Percentiles rank a stretch among this genome's conserved stretches.
phyloP scores from a whole-genome alignment of 2,329 filamentous ascomycete species.

The Xylaria sp. region DNA sequence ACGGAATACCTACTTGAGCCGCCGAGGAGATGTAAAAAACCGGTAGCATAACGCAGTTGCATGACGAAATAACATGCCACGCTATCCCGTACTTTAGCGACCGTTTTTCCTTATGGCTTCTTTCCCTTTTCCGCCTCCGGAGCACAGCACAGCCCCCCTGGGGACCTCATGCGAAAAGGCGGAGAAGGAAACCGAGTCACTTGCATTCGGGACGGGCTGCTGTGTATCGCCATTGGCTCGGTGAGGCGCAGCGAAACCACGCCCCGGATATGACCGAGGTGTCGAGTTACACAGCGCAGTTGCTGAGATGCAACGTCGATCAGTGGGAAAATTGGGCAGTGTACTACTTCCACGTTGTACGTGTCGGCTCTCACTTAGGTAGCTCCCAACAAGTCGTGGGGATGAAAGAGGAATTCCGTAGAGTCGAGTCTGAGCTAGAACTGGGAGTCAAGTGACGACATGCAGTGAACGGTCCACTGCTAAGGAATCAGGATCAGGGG shows the following conservation, averaged over 20 bases:
- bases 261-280: slow-evolving; percentile 3
- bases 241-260: slow-evolving; percentile 16
- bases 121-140: neutral
- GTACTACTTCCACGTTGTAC: neutral
- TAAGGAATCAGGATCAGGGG: too few species aligned
- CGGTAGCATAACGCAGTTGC: neutral
- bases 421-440: neutral
- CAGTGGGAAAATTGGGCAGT: neutral
- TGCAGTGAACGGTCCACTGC: too few species aligned
- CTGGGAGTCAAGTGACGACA: too few species aligned
- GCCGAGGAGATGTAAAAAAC: neutral
- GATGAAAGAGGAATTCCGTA: neutral
- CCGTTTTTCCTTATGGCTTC: neutral
- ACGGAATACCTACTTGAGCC: too few species aligned
- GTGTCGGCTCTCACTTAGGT: neutral
- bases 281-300: neutral
- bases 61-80: neutral
- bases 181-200: neutral
- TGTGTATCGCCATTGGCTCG: neutral
- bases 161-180: neutral
- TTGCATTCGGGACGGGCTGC: neutral
- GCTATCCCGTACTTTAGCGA: too few species aligned
- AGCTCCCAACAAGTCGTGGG: neutral
- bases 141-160: slow-evolving; percentile 14
- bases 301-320: neutral